Evolutionary conservation across 2,329 filamentous ascomycete species (phyloP).

Genomic region (Trichophyton schoenleinii): DNA sequence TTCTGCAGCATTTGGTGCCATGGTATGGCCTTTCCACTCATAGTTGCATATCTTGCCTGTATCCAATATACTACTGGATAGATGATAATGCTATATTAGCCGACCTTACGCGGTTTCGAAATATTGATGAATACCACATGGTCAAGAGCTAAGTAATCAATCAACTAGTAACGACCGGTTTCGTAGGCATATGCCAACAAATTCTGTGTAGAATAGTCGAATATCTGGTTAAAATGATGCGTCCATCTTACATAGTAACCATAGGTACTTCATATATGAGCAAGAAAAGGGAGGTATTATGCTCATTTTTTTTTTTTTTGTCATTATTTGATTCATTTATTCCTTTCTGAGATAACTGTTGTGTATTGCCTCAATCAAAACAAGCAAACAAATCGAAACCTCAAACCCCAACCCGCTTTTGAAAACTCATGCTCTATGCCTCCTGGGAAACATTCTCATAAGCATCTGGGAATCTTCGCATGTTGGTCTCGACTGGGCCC

Average conservation of each 20-base stretch:
- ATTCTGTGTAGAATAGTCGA: too few species aligned
- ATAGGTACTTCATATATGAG: not conserved
- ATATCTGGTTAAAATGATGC: too few species aligned
- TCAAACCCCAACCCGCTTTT: not conserved
- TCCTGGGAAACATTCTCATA: conserved; percentile 39
- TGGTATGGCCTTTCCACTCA: not conserved
- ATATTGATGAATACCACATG: too few species aligned
- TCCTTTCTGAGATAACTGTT: conserved; percentile 2
- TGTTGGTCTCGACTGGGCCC: conserved; percentile 73
- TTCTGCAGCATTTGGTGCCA: not conserved
- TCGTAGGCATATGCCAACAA: too few species aligned
- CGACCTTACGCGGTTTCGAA: too few species aligned
- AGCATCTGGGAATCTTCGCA: conserved; percentile 88
- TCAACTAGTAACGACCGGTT: too few species aligned
- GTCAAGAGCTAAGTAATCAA: too few species aligned
- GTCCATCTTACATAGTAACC: too few species aligned
- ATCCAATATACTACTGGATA: not conserved
- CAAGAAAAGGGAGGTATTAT: not conserved
- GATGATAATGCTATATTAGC: too few species aligned
- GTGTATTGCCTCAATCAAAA: conserved; percentile 3
- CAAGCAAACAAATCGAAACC: conserved; percentile 1
- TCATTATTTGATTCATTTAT: conserved; percentile 6
- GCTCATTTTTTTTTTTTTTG: conserved; percentile 4
- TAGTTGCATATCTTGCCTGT: not conserved
- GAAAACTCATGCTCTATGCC: conserved; percentile 26